phyloP scores from a whole-genome alignment of 345 rosid species.

The Euphorbia peplus region DNA sequence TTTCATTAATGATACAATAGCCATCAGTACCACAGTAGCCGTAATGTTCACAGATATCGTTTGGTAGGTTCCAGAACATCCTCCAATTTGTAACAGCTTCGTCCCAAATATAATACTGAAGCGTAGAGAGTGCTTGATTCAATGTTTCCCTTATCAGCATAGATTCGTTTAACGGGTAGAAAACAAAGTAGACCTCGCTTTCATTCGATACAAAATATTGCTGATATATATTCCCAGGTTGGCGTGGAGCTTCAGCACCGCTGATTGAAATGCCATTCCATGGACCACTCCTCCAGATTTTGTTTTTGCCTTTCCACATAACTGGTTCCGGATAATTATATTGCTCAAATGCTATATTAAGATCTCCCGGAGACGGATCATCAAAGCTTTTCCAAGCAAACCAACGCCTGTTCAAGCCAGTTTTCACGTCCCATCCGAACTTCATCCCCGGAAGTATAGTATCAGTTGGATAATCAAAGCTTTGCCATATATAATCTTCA shows the following conservation, averaged over 20 bases:
- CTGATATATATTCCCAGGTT: not conserved
- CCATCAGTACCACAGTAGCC: slow-evolving; percentile 21
- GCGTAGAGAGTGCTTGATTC: not conserved
- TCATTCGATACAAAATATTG: not conserved
- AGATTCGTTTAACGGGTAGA: not conserved
- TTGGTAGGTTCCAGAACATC: not conserved
- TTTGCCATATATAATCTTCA: slow-evolving; percentile 21
- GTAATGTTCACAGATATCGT: slow-evolving; percentile 17
- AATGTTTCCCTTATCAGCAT: not conserved
- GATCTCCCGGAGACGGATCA: slow-evolving; percentile 21
- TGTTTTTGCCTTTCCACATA: not conserved
- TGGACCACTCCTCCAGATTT: slow-evolving; percentile 13
- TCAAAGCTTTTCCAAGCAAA: slow-evolving; percentile 15
- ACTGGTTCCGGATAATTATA: not conserved
- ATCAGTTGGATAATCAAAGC: slow-evolving; percentile 24
- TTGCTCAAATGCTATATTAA: not conserved
- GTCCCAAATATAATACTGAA: slow-evolving; percentile 4
- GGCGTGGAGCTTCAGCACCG: not conserved
- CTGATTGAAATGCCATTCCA: slow-evolving; percentile 18
- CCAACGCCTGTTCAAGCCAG: not conserved
- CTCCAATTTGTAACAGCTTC: not conserved
- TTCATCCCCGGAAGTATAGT: slow-evolving; percentile 25
- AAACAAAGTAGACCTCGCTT: not conserved
- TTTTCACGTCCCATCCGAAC: not conserved
- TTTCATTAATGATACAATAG: not conserved